phyloP scores from a whole-genome alignment of 1,139 yeast species.

The Pneumocystis jirovecii region DNA sequence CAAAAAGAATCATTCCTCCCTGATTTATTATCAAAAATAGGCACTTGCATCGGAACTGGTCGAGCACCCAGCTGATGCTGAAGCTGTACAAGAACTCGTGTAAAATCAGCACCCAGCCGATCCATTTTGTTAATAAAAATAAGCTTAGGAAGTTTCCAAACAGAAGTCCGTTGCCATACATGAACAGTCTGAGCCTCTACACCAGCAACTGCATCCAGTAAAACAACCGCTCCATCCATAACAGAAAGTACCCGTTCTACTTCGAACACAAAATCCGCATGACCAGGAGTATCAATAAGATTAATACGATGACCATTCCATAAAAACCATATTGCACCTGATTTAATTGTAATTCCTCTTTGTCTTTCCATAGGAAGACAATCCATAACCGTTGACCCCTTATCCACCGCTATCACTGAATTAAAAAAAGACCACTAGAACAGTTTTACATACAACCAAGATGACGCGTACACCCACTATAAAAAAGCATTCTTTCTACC shows the following conservation, averaged over 20 bases:
- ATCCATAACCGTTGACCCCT: slow-evolving; percentile 94
- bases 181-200: slow-evolving; percentile 97
- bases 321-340: slow-evolving; percentile 85
- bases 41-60: slow-evolving; percentile 64
- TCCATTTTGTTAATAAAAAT: slow-evolving; percentile 91
- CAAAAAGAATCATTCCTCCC: slow-evolving; percentile 32
- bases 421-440: not conserved
- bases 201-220: slow-evolving; percentile 91
- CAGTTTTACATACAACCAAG: slow-evolving; percentile 40
- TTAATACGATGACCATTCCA: slow-evolving; percentile 69
- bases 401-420: slow-evolving; percentile 47
- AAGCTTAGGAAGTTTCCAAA: slow-evolving; percentile 53
- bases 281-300: slow-evolving; percentile 94
- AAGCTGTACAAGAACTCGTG: slow-evolving; percentile 75
- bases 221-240: slow-evolving; percentile 83
- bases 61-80: slow-evolving; percentile 63
- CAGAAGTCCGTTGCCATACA: slow-evolving; percentile 78
- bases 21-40: slow-evolving; percentile 36
- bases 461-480: slow-evolving; percentile 62
- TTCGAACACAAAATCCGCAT: slow-evolving; percentile 93
- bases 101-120: slow-evolving; percentile 86
- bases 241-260: slow-evolving; percentile 81
- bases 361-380: slow-evolving; percentile 78
- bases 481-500: slow-evolving; percentile 80
- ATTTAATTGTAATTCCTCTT: slow-evolving; percentile 89